Evolutionary conservation across 192 early-diverging fungal species (phyloP), one percentile per base, ranked within the genome.

Genomic region (Mortierella hygrophila): DNA sequence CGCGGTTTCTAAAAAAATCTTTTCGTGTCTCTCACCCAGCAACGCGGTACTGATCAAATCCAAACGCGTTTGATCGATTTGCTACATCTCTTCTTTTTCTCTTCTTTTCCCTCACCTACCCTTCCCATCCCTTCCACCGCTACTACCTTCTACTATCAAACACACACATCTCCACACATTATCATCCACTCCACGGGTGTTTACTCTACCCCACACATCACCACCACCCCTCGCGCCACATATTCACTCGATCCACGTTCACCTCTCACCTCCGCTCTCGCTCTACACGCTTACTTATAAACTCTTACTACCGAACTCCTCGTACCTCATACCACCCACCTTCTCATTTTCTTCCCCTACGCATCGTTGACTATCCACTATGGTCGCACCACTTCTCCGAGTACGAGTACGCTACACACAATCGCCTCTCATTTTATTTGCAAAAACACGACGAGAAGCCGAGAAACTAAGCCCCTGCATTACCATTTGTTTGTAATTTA

Each of bases 321-420:
- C 49, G 15, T 52, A 32, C 6, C 42, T 20, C 13, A 13, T 46
- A 29, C 9, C 21, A 20, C 54, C 26, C n/a, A 26, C 16, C 23
- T 55, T 23, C 41, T 4, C 18, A 2, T 32, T 37, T 26, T 15
- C 26, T 9, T 40, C 13, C 2, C 68, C 32, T 20, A 47, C 41
- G 35, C 23, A 38, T 40, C 23, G 29, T 60, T 65, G n/a, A 42
- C 38, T 15, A 46, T 41, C 46, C 32, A 46, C 29, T n/a, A 82
- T 82, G 80, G 80, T 82, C 52, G 68, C 57, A 40, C 80, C 80
- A 9, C 9, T 79, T 20, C 46, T 79, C 11, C 77, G 77, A 57
- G 77, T 79, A 79, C 18, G 49, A 42, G 77, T 79, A 79, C 18
- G 49, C 5, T 52, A 20, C 49, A 52, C 49, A 21, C 18, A 35